Conservation (phyloP, 352 stramenopile species). For the Phytophthora citrophthora region DNA sequence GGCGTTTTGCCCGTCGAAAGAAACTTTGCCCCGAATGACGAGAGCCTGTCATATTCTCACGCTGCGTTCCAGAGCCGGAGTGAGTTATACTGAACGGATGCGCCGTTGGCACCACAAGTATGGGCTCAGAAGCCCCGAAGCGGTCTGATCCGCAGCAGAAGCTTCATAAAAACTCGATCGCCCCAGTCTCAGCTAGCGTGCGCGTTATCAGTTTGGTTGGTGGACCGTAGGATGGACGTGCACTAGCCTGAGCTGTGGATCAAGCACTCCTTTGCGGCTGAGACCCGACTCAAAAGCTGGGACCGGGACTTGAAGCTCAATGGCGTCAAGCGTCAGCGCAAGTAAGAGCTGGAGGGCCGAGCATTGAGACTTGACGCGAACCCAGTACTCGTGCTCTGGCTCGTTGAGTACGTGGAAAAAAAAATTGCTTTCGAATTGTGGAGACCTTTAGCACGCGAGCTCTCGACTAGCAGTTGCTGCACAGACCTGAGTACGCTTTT, state of each 20-base stretch:
- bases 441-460: constrained; percentile 10
- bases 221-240: constrained; percentile 7
- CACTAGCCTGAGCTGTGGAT: constrained; percentile 13
- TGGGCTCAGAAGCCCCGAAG: constrained; percentile 24
- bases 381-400: constrained; percentile 18
- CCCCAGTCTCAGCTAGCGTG: constrained; percentile 25
- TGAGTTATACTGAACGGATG: constrained; percentile 29
- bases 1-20: constrained; percentile 8
- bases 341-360: constrained; percentile 20
- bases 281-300: constrained; percentile 23
- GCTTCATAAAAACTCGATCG: background rate
- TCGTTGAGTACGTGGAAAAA: constrained; percentile 29
- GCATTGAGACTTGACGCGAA: constrained; percentile 29
- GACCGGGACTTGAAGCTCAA: constrained; percentile 30
- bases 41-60: constrained; percentile 11
- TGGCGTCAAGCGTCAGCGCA: background rate
- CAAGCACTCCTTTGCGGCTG: constrained; percentile 22
- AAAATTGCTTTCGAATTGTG: constrained; percentile 8
- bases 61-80: constrained; percentile 10
- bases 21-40: constrained; percentile 26
- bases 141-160: constrained; percentile 26
- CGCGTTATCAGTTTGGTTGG: constrained; percentile 30
- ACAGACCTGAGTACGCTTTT: constrained; percentile 2
- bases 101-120: background rate
- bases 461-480: constrained; percentile 1